These are phyloP conservation scores for Sporothrix mexicana DNA, from an alignment of 2,329 filamentous ascomycete genomes.

Conservation along the genomic window DNA sequence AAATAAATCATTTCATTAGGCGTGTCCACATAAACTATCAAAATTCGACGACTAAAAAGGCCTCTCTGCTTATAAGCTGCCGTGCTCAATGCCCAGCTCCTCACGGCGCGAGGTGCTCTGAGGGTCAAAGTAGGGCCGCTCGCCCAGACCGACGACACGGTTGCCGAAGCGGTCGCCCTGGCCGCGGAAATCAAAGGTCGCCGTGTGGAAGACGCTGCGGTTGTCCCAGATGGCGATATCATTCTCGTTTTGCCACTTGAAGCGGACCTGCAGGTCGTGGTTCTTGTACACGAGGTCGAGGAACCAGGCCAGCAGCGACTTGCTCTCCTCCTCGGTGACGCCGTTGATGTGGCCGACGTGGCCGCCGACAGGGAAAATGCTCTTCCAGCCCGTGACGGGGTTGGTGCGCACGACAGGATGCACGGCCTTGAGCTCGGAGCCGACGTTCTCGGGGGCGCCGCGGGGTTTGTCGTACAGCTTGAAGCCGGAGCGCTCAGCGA, in stretches of 20 bases:
- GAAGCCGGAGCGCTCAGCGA: slow-evolving; percentile 53
- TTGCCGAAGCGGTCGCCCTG: slow-evolving; percentile 54
- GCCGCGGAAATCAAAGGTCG: slow-evolving; percentile 62
- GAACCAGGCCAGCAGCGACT: slow-evolving; percentile 57
- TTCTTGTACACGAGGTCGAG: slow-evolving; percentile 57
- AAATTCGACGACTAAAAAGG: no score
- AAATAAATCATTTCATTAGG: not conserved
- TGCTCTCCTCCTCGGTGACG: slow-evolving; percentile 55
- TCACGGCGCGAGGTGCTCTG: slow-evolving; percentile 53
- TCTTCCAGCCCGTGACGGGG: slow-evolving; percentile 64
- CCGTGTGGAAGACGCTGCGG: slow-evolving; percentile 61
- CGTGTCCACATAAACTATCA: not conserved
- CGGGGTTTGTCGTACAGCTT: slow-evolving; percentile 53
- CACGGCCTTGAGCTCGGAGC: slow-evolving; percentile 53
- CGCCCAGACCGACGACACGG: slow-evolving; percentile 60
- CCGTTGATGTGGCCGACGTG: slow-evolving; percentile 59
- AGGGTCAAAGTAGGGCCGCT: slow-evolving; percentile 60
- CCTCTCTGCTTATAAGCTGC: not conserved
- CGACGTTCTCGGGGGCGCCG: slow-evolving; percentile 59
- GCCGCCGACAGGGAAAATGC: slow-evolving; percentile 58
- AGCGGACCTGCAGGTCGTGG: slow-evolving; percentile 61
- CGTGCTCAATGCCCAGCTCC: slow-evolving; percentile 28
- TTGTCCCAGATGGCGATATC: slow-evolving; percentile 66
- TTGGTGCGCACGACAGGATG: slow-evolving; percentile 64
- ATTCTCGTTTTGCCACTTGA: slow-evolving; percentile 51